Percentiles rank a stretch among this genome's conserved stretches.
phyloP scores from a whole-genome alignment of 2,329 filamentous ascomycete species.

The Fusarium sp. region DNA sequence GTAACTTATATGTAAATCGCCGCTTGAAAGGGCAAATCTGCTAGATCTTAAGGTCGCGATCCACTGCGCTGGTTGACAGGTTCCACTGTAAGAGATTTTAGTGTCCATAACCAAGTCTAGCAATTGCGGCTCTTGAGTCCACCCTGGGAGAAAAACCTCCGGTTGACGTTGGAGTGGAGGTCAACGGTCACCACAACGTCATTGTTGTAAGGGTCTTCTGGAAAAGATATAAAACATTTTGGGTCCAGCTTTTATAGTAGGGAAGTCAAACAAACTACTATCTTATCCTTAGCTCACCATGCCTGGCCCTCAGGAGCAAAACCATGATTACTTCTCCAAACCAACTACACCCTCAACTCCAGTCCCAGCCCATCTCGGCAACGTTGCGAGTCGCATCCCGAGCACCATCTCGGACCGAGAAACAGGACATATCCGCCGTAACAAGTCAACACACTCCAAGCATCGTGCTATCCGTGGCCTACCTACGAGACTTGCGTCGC shows the following conservation, averaged over 20 bases:
- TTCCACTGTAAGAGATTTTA: constrained; percentile 17
- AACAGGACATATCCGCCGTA: neutral
- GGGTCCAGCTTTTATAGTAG: fast-evolving
- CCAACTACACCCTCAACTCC: constrained; percentile 18
- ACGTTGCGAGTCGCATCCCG: constrained; percentile 25
- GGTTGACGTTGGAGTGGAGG: constrained; percentile 18
- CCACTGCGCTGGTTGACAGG: constrained; percentile 5
- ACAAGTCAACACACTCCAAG: constrained; percentile 4
- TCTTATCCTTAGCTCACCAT: neutral
- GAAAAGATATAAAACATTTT: constrained; percentile 6
- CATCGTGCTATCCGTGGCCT: constrained; percentile 5
- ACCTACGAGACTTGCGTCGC: constrained; percentile 10
- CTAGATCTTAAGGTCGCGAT: constrained; percentile 6
- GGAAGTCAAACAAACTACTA: neutral
- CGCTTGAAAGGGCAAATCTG: neutral
- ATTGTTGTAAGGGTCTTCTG: constrained; percentile 1
- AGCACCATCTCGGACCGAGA: constrained; percentile 22
- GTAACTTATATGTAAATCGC: constrained; percentile 1
- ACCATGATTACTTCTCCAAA: constrained; percentile 28
- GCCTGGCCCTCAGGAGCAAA: constrained; percentile 7
- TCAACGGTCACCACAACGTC: constrained; percentile 11
- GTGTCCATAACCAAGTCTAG: neutral
- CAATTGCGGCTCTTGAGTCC: neutral
- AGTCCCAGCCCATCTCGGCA: constrained; percentile 22
- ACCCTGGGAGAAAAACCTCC: constrained; percentile 30